Conservation (phyloP, 441 rosid genomes). For the Hura crepitans region DNA sequence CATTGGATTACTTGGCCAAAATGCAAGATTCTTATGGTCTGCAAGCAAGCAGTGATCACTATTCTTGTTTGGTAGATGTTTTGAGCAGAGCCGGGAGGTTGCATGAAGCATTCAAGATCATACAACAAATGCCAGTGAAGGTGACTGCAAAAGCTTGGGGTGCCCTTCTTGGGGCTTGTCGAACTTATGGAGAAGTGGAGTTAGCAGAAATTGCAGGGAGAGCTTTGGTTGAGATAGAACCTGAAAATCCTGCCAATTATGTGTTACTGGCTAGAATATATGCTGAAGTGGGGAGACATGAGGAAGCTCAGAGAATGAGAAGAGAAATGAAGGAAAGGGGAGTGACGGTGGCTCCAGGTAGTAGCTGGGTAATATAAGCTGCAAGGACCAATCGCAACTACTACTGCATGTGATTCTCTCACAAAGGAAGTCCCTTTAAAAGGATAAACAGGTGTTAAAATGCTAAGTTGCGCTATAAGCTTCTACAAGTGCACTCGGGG, state of each 20-base stretch:
- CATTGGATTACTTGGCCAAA: slow-evolving; percentile 38
- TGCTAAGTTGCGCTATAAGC: background rate
- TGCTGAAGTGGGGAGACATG: slow-evolving; percentile 51
- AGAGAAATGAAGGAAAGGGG: slow-evolving; percentile 52
- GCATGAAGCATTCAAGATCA: slow-evolving; percentile 48
- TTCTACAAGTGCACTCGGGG: background rate
- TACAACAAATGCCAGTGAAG: slow-evolving; percentile 46
- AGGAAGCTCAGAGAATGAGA: slow-evolving; percentile 55
- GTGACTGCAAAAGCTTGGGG: slow-evolving; percentile 67
- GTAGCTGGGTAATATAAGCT: slow-evolving; percentile 49
- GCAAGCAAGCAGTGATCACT: slow-evolving; percentile 49
- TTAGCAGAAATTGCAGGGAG: slow-evolving; percentile 56
- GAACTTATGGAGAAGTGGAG: slow-evolving; percentile 53
- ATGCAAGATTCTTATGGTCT: slow-evolving; percentile 42
- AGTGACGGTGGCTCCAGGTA: slow-evolving; percentile 50
- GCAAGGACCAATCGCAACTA: slow-evolving; percentile 16
- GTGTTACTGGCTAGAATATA: slow-evolving; percentile 50
- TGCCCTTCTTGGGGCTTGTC: slow-evolving; percentile 61
- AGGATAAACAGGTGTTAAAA: background rate
- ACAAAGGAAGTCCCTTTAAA: background rate
- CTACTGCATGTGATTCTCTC: background rate
- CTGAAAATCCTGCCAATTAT: slow-evolving; percentile 56
- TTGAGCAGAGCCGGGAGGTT: slow-evolving; percentile 60
- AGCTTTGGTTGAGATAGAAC: slow-evolving; percentile 52
- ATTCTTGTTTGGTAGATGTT: slow-evolving; percentile 60